These are phyloP conservation scores for Periconia sp. DNA, from an alignment of 2,329 filamentous ascomycete species.

Conservation along the genomic window DNA sequence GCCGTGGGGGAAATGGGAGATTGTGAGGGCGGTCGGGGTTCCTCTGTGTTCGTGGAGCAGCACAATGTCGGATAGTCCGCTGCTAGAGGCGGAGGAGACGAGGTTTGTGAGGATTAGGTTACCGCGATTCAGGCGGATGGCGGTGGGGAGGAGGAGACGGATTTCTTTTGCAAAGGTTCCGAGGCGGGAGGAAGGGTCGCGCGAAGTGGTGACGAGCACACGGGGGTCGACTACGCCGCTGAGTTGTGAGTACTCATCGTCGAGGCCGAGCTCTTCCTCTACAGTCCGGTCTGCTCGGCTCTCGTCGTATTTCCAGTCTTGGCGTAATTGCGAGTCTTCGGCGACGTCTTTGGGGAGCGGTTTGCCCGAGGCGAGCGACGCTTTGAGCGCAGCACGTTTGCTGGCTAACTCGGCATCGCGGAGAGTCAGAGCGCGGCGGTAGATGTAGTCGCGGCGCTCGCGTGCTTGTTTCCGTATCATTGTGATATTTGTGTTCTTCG, in stretches of 20 bases:
- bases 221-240: constrained; percentile 90
- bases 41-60: constrained; percentile 80
- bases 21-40: constrained; percentile 66
- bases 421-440: constrained; percentile 74
- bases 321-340: constrained; percentile 79
- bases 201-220: constrained; percentile 85
- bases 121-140: constrained; percentile 86
- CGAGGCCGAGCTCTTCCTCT: constrained; percentile 72
- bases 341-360: constrained; percentile 79
- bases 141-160: constrained; percentile 77
- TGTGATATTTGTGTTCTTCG: constrained; percentile 10
- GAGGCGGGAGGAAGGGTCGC: constrained; percentile 81
- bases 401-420: constrained; percentile 86
- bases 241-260: constrained; percentile 87
- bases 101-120: constrained; percentile 86
- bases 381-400: constrained; percentile 83
- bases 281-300: constrained; percentile 67
- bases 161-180: constrained; percentile 94
- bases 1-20: constrained; percentile 81
- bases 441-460: constrained; percentile 80
- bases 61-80: constrained; percentile 80
- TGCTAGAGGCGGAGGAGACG: constrained; percentile 76
- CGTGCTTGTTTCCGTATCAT: constrained; percentile 61
- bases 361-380: constrained; percentile 85
- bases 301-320: constrained; percentile 94